Conservation (phyloP, 805 yeast genomes). For the Nakazawaea wyomingensis region DNA sequence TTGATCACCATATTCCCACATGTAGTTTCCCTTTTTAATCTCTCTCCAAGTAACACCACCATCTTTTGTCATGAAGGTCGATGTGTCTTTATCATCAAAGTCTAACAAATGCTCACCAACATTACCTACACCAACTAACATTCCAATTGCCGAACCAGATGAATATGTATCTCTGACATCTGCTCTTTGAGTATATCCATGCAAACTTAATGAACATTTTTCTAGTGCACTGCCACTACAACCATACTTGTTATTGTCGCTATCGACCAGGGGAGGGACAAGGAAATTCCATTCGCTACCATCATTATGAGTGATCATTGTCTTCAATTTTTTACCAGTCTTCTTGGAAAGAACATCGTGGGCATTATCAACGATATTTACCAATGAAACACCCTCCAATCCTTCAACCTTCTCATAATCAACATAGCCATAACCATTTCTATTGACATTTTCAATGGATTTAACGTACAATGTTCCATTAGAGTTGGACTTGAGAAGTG, state of each 20-base stretch:
- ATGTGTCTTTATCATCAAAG: conserved; percentile 37
- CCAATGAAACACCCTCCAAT: conserved; percentile 77
- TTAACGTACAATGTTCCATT: conserved; percentile 84
- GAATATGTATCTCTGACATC: conserved; percentile 84
- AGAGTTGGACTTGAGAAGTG: conserved; percentile 80
- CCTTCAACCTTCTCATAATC: conserved; percentile 84
- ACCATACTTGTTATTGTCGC: conserved; percentile 47
- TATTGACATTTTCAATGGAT: conserved; percentile 65
- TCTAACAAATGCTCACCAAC: conserved; percentile 60
- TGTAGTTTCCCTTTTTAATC: conserved; percentile 62
- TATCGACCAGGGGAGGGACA: conserved; percentile 63
- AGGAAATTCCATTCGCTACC: conserved; percentile 83
- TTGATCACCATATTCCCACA: conserved; percentile 97
- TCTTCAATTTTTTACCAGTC: conserved; percentile 50
- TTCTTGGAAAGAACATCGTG: conserved; percentile 29
- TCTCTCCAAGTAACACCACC: conserved; percentile 91
- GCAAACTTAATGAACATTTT: conserved; percentile 77
- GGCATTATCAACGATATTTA: conserved; percentile 62
- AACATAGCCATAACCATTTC: conserved; percentile 69
- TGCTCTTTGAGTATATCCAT: conserved; percentile 82
- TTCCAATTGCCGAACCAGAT: conserved; percentile 84
- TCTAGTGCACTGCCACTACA: conserved; percentile 46
- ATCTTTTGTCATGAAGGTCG: conserved; percentile 79
- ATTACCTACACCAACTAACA: conserved; percentile 89
- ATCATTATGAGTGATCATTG: conserved; percentile 81